phyloP scores from a whole-genome alignment of 805 yeast genomes.

The Ogataea allantospora region DNA sequence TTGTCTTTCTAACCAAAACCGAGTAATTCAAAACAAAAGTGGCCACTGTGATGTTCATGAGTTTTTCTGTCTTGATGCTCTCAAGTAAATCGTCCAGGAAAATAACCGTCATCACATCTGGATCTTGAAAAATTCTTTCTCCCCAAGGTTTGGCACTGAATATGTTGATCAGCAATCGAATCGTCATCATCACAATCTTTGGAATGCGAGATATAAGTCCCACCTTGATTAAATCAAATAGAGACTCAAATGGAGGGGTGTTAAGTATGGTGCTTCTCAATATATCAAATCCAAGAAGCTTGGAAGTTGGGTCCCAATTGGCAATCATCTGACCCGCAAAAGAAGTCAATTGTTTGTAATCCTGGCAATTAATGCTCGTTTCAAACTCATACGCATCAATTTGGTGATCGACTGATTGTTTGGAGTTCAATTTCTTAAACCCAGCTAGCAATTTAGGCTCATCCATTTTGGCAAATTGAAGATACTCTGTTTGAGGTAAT shows the following conservation, averaged over 20 bases:
- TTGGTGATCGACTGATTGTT: slow-evolving; percentile 38
- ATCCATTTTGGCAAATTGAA: slow-evolving; percentile 36
- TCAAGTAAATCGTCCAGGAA: slow-evolving; percentile 27
- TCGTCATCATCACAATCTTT: slow-evolving; percentile 51
- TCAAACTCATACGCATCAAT: slow-evolving; percentile 49
- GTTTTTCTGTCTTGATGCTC: slow-evolving; percentile 27
- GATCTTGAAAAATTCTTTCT: slow-evolving; percentile 41
- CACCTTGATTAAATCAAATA: slow-evolving; percentile 40
- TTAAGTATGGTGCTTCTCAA: slow-evolving; percentile 48
- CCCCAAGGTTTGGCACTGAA: slow-evolving; percentile 50
- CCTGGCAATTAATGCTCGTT: slow-evolving; percentile 49
- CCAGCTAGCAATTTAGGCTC: slow-evolving; percentile 27
- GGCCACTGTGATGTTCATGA: slow-evolving; percentile 39
- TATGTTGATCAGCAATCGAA: slow-evolving; percentile 56
- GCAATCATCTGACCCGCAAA: slow-evolving; percentile 40
- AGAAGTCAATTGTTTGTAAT: slow-evolving; percentile 25
- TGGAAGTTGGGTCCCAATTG: slow-evolving; percentile 46
- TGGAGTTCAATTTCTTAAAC: slow-evolving; percentile 29
- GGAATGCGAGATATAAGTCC: slow-evolving; percentile 36
- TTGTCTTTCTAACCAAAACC: slow-evolving; percentile 35
- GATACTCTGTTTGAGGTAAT: slow-evolving; percentile 45
- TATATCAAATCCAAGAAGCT: slow-evolving; percentile 59
- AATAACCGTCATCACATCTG: slow-evolving; percentile 39
- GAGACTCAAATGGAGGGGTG: slow-evolving; percentile 39
- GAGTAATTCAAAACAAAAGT: slow-evolving; percentile 52